Percentiles rank a stretch among this genome's conserved stretches.
These are phyloP conservation scores for Aspergillus sp. DNA, from an alignment of 2,329 filamentous ascomycete genomes.

Conservation along the genomic window DNA sequence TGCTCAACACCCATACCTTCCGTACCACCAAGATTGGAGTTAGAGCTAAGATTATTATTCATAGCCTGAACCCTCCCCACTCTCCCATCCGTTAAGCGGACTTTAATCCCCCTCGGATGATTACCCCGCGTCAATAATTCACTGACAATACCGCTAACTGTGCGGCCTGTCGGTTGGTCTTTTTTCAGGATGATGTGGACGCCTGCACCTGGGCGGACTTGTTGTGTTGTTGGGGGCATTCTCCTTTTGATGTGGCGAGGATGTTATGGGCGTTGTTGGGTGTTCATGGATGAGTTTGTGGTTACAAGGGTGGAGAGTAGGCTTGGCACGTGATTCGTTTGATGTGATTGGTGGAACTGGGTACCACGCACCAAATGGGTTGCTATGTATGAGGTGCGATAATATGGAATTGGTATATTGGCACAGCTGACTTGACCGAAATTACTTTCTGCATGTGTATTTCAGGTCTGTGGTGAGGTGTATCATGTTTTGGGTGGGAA, in stretches of 20 bases:
- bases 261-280: neutral
- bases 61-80: conserved; percentile 69
- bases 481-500: too few relatives aligned
- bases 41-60: neutral
- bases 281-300: neutral
- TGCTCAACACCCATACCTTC: too few relatives aligned
- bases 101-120: conserved; percentile 78
- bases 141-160: conserved; percentile 67
- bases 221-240: conserved; percentile 23
- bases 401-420: too few relatives aligned
- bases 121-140: conserved; percentile 72
- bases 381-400: too few relatives aligned
- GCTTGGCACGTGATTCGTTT: too few relatives aligned
- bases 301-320: too few relatives aligned
- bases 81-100: conserved; percentile 69
- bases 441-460: too few relatives aligned
- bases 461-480: too few relatives aligned
- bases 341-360: too few relatives aligned
- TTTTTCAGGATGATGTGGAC: conserved; percentile 76
- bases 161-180: conserved; percentile 72
- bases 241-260: neutral
- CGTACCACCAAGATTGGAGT: neutral
- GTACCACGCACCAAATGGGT: too few relatives aligned
- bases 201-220: conserved; percentile 54
- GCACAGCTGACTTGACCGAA: too few relatives aligned